Conservation (phyloP, 106 monocot species). For the Gastrodia elata region DNA sequence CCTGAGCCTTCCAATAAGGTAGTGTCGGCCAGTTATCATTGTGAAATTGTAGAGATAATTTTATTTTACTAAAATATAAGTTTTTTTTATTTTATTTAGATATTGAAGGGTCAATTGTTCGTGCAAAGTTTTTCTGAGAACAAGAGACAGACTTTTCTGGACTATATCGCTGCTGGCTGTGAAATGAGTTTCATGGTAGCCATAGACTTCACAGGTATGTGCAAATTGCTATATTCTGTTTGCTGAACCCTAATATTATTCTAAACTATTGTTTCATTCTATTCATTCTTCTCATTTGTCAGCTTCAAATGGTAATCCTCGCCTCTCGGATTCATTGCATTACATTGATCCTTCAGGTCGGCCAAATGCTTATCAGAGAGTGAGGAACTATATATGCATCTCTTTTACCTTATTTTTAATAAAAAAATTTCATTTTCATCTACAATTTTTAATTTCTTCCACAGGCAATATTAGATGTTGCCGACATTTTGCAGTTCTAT, state of each 20-base stretch:
- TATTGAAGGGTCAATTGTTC: slow-evolving; percentile 62
- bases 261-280: neutral
- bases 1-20: slow-evolving; percentile 55
- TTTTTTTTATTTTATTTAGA: slow-evolving; percentile 22
- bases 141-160: slow-evolving; percentile 57
- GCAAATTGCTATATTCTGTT: slow-evolving; percentile 36
- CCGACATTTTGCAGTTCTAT: slow-evolving; percentile 86
- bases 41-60: neutral
- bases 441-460: neutral
- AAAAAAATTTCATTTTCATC: neutral
- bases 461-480: slow-evolving; percentile 87
- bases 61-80: neutral
- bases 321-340: slow-evolving; percentile 94
- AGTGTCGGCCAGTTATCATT: neutral
- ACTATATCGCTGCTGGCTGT: slow-evolving; percentile 79
- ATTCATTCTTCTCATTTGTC: slow-evolving; percentile 10
- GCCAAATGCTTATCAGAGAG: slow-evolving; percentile 94
- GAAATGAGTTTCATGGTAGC: slow-evolving; percentile 62
- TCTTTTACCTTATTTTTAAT: neutral
- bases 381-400: slow-evolving; percentile 32
- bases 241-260: slow-evolving; percentile 42
- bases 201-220: slow-evolving; percentile 26
- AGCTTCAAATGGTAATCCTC: slow-evolving; percentile 99
- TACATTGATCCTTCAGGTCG: slow-evolving; percentile 93
- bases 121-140: slow-evolving; percentile 60